A percentile compares a stretch with the other conserved stretches of the same genome.
Conservation (phyloP, 2,329 filamentous ascomycete genomes). For the Plectosphaerella sp. region DNA sequence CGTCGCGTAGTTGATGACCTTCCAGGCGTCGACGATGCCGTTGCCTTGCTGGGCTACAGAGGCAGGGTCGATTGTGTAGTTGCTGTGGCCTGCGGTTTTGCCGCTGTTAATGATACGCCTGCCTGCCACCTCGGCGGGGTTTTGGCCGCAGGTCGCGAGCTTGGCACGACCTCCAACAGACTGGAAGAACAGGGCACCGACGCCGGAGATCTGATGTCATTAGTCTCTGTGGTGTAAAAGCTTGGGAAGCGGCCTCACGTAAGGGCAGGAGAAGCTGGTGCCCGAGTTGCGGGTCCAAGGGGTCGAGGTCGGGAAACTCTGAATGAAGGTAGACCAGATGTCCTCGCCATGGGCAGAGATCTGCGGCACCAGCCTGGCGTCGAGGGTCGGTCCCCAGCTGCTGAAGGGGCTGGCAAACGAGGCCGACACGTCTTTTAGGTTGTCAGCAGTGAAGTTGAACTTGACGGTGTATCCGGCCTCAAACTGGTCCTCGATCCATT, state of each 20-base stretch:
- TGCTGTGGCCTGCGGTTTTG: background rate
- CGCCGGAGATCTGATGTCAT: constrained; percentile 24
- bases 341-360: constrained; percentile 42
- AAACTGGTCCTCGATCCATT: background rate
- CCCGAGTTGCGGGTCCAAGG: constrained; percentile 2
- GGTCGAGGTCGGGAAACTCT: background rate
- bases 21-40: constrained; percentile 8
- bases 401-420: constrained; percentile 30
- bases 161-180: constrained; percentile 11
- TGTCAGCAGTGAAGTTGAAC: background rate
- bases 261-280: constrained; percentile 12
- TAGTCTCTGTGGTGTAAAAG: background rate
- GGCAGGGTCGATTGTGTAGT: background rate
- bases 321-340: constrained; percentile 3
- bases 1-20: constrained; percentile 7
- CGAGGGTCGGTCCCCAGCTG: constrained; percentile 57
- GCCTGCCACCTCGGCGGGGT: background rate
- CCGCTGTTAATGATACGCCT: constrained; percentile 4
- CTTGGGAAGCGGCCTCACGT: background rate
- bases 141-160: background rate
- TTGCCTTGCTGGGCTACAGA: constrained; percentile 6
- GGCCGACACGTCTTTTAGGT: background rate
- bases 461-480: background rate
- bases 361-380: constrained; percentile 52
- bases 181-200: constrained; percentile 21